A percentile compares a stretch with the other conserved stretches of the same genome.
Conservation (phyloP, 441 rosid species). For the Biscutella laevigata region DNA sequence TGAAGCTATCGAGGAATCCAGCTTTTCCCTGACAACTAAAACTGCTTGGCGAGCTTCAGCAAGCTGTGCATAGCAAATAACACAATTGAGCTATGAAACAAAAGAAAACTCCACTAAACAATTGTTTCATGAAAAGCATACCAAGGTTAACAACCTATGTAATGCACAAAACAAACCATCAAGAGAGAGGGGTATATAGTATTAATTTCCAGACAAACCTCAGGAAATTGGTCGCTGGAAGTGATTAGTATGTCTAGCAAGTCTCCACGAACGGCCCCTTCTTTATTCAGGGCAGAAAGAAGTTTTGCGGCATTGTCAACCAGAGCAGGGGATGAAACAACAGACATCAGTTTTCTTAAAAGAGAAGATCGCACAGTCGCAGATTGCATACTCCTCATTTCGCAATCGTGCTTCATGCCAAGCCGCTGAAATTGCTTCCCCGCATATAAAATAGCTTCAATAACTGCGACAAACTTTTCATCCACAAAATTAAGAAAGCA, state of each 20-base stretch:
- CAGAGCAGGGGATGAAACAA: constrained; percentile 60
- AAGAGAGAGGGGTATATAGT: neutral
- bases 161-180: constrained; percentile 5
- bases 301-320: constrained; percentile 56
- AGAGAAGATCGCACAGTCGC: constrained; percentile 40
- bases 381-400: constrained; percentile 23
- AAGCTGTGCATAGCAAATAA: constrained; percentile 37
- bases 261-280: constrained; percentile 72
- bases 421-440: constrained; percentile 70
- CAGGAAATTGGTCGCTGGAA: constrained; percentile 55
- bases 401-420: constrained; percentile 36
- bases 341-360: constrained; percentile 53
- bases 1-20: constrained; percentile 34
- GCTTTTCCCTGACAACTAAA: constrained; percentile 46
- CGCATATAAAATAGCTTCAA: constrained; percentile 64
- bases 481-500: constrained; percentile 27
- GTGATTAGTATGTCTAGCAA: constrained; percentile 43
- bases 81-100: constrained; percentile 5
- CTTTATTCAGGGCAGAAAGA: constrained; percentile 58
- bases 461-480: constrained; percentile 75
- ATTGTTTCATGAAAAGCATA: neutral
- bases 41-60: constrained; percentile 56
- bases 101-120: neutral
- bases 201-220: constrained; percentile 35
- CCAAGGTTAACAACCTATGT: constrained; percentile 2